Conservation (phyloP, 2,329 filamentous ascomycete species). For the Diplodia scrobiculata region DNA sequence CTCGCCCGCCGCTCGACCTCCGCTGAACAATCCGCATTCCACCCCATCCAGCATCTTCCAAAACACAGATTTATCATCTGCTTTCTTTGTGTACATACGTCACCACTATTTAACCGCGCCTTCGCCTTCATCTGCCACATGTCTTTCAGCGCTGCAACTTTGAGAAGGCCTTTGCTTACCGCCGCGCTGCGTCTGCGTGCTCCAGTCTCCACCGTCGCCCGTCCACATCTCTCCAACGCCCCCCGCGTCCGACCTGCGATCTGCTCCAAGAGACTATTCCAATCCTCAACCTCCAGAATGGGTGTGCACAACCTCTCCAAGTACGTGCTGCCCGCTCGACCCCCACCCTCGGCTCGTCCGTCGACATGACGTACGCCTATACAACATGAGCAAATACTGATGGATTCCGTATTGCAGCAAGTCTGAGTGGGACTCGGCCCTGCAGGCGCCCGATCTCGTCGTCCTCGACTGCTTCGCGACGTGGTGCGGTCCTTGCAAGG, state of each 20-base stretch:
- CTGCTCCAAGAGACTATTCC: constrained; percentile 45
- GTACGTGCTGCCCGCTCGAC: constrained; percentile 40
- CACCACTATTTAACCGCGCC: constrained; percentile 29
- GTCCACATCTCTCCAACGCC: constrained; percentile 35
- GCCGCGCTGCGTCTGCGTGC: constrained; percentile 41
- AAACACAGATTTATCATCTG: constrained; percentile 16
- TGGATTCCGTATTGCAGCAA: constrained; percentile 49
- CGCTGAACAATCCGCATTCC: constrained; percentile 35
- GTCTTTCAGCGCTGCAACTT: constrained; percentile 40
- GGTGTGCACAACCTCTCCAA: constrained; percentile 52
- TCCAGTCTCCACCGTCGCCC: constrained; percentile 31
- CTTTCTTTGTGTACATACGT: constrained; percentile 36
- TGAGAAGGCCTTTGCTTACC: constrained; percentile 50
- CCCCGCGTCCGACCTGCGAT: constrained; percentile 38
- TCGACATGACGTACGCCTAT: not conserved
- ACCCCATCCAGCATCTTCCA: constrained; percentile 38
- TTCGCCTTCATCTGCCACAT: constrained; percentile 28
- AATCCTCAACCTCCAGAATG: constrained; percentile 44
- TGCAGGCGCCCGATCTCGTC: constrained; percentile 61
- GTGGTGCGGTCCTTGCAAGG: constrained; percentile 96
- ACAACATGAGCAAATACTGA: not conserved
- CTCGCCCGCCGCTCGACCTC: constrained; percentile 9
- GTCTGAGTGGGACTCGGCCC: constrained; percentile 59
- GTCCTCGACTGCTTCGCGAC: constrained; percentile 84
- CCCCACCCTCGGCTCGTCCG: not conserved